Conservation (phyloP, 495 filamentous ascomycete genomes). For the Lentithecium fluviatile region DNA sequence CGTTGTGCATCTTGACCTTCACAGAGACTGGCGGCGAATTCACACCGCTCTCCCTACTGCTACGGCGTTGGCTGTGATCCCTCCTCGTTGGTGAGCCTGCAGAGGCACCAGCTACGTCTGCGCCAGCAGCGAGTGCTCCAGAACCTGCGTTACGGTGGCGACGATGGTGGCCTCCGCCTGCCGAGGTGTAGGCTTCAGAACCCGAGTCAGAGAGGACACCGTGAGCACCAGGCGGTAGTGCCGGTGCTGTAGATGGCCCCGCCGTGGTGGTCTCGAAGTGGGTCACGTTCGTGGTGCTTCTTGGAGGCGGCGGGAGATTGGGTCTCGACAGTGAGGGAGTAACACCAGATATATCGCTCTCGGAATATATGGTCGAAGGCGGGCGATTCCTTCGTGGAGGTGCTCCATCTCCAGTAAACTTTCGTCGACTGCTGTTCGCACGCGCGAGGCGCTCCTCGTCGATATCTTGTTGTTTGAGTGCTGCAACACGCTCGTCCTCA, state of each 20-base stretch:
- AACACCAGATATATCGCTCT: slow-evolving; percentile 37
- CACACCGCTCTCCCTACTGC: slow-evolving; percentile 43
- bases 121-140: slow-evolving; percentile 40
- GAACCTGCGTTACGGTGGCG: slow-evolving; percentile 45
- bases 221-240: slow-evolving; percentile 52
- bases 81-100: slow-evolving; percentile 38
- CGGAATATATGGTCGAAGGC: slow-evolving; percentile 24
- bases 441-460: slow-evolving; percentile 61
- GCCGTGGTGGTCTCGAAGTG: slow-evolving; percentile 42
- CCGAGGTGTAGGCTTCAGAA: slow-evolving; percentile 56
- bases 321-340: slow-evolving; percentile 39
- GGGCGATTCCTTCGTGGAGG: slow-evolving; percentile 16
- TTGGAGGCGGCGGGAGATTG: slow-evolving; percentile 33
- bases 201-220: slow-evolving; percentile 61
- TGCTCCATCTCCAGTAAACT: slow-evolving; percentile 37
- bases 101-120: slow-evolving; percentile 47
- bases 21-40: slow-evolving; percentile 68
- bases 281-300: slow-evolving; percentile 32
- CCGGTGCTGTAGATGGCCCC: slow-evolving; percentile 48
- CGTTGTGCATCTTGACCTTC: slow-evolving; percentile 76
- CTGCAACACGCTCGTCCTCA: slow-evolving; percentile 64
- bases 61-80: slow-evolving; percentile 43
- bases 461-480: slow-evolving; percentile 55
- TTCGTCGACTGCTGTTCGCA: slow-evolving; percentile 51
- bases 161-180: slow-evolving; percentile 50